phyloP scores from a whole-genome alignment of 176 grass and related monocot genomes.

The Hyparrhenia diplandra region DNA sequence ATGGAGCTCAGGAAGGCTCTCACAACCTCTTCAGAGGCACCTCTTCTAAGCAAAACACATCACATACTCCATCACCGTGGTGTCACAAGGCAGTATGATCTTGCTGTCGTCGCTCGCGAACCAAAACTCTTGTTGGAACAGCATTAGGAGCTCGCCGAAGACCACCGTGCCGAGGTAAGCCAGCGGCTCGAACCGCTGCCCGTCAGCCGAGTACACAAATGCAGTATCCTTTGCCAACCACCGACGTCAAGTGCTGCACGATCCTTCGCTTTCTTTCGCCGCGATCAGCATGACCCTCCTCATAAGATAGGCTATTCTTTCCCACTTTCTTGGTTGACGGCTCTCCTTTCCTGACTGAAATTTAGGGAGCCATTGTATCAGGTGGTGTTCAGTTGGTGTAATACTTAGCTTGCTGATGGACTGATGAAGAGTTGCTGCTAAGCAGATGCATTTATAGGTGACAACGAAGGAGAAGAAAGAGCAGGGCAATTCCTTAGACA shows the following conservation, averaged over 20 bases:
- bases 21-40: slow-evolving; percentile 26
- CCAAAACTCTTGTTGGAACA: slow-evolving; percentile 43
- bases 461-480: too few relatives aligned
- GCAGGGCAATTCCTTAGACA: too few relatives aligned
- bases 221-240: slow-evolving; percentile 44
- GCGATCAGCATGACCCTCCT: background rate
- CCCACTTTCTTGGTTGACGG: slow-evolving; percentile 25
- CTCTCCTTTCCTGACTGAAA: background rate
- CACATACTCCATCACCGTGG: slow-evolving; percentile 31
- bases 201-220: slow-evolving; percentile 33
- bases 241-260: background rate
- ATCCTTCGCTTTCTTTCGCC: background rate
- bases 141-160: slow-evolving; percentile 36
- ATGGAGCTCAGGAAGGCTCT: slow-evolving; percentile 26
- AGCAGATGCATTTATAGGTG: background rate
- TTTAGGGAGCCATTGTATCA: background rate
- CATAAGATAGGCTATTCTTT: background rate
- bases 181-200: too few relatives aligned
- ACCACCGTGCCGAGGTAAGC: slow-evolving; percentile 22
- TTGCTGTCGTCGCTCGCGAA: slow-evolving; percentile 6
- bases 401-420: background rate
- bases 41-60: slow-evolving; percentile 37
- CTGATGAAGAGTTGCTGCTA: background rate
- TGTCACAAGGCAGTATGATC: slow-evolving; percentile 37
- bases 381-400: background rate